phyloP scores from a whole-genome alignment of 768 basidiomycete genomes.

The Gelatoporia subvermispora region DNA sequence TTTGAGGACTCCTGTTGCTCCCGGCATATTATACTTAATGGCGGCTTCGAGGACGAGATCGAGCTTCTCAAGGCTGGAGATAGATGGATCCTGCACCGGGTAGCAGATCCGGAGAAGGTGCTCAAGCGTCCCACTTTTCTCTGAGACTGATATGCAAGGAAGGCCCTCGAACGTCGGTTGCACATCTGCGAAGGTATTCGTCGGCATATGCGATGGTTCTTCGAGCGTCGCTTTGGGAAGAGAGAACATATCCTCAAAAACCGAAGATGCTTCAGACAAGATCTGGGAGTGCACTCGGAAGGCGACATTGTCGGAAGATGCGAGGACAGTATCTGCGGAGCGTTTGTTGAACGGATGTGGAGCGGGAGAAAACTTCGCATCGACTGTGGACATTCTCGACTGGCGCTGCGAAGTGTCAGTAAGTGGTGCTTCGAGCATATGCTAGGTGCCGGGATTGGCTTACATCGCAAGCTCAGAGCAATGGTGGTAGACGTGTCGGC shows the following conservation, averaged over 20 bases:
- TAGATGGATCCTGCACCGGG: slow-evolving; percentile 9
- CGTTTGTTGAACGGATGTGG: slow-evolving; percentile 6
- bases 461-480: too few species aligned
- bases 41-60: slow-evolving; percentile 11
- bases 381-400: too few species aligned
- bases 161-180: not conserved
- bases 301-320: slow-evolving; percentile 44
- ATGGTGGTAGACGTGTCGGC: too few species aligned
- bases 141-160: slow-evolving; percentile 5
- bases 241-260: slow-evolving; percentile 51
- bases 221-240: slow-evolving; percentile 34
- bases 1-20: not conserved
- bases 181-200: not conserved
- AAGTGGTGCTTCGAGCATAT: too few species aligned
- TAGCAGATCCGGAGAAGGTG: slow-evolving; percentile 15
- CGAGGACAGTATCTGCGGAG: slow-evolving; percentile 42
- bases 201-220: not conserved
- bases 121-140: slow-evolving; percentile 12
- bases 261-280: slow-evolving; percentile 51
- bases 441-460: too few species aligned
- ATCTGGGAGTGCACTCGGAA: slow-evolving; percentile 50
- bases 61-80: not conserved
- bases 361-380: not conserved
- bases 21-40: slow-evolving; percentile 12
- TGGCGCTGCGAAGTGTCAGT: too few species aligned